Evolutionary conservation across 2,329 filamentous ascomycete species (phyloP).

Genomic region (Pestalotiopsis sp.): DNA sequence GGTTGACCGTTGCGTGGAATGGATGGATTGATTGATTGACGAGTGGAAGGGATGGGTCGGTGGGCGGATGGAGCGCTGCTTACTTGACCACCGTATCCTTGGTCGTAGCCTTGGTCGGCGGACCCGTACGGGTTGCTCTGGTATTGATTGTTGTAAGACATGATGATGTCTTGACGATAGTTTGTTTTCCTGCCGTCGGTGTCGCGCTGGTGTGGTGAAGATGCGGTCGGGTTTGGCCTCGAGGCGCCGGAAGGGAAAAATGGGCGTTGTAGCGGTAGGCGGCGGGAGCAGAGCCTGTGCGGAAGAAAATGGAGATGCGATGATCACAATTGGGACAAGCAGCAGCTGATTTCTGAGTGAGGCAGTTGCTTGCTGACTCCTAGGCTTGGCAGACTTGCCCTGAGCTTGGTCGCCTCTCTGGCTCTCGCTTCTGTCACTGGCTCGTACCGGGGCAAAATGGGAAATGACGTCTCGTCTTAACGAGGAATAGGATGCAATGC

Average conservation of each 20-base stretch:
- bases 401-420: constrained; percentile 4
- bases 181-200: constrained; percentile 1
- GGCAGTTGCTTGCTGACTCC: constrained; percentile 8
- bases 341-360: constrained; percentile 7
- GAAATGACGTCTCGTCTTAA: constrained; percentile 12
- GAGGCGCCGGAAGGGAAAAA: too few relatives aligned
- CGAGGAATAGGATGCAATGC: constrained; percentile 10
- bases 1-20: neutral
- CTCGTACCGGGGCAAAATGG: neutral
- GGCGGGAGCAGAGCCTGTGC: too few relatives aligned
- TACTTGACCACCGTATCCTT: constrained; percentile 47
- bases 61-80: constrained; percentile 27
- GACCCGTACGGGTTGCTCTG: constrained; percentile 66
- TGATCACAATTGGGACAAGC: constrained; percentile 9
- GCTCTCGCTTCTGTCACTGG: neutral
- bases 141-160: constrained; percentile 64
- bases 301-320: neutral
- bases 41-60: constrained; percentile 21
- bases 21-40: constrained; percentile 14
- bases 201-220: neutral
- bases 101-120: constrained; percentile 49
- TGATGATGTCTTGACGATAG: constrained; percentile 32
- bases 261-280: too few relatives aligned
- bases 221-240: neutral
- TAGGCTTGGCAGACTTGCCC: constrained; percentile 5